Base-by-base conservation (phyloP, 2,329 filamentous ascomycete species). In the Fusarium odoratissimum region DNA sequence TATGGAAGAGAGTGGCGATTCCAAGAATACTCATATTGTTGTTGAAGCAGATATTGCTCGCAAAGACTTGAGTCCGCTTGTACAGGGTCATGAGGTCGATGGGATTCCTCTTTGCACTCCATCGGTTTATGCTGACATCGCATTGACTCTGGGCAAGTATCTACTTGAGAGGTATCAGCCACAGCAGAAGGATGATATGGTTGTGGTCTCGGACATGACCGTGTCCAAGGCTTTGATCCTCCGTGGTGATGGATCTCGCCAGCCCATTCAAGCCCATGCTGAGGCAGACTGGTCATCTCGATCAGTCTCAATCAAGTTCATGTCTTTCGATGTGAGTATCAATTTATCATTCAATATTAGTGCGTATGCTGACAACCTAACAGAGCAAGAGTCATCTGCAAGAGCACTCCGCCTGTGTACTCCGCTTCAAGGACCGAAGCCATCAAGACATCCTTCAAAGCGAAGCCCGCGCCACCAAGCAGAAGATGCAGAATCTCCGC, bases 141-240 rank as follows among this genome's bases (percentile, higher is more conserved):
- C 71, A 0, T 33, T 75, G 52, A 75, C 64, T 0, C 30, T 75
- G 1, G 73, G 73, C 10, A 67, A 52, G 2, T 72, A 75, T 6
- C 62, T 74, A 2, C 40, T 75, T 0, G 56, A 72, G 28, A 60
- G 62, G 1, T 74, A 75, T 16, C 51, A 68, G 3, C 65, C 69
- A 2, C 59, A 64, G 21, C 14, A 72, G 3, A 65, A 74, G 1
- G 61, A 60, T 8, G 48, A 64, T 9, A 62, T 75, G 49, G 64
- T 75, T 2, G 71, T 67, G 12, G 68, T 75, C 8, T 75, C 73
- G 1, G 73, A 75, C n/a, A 75, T 75, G 73, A 69, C 71, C 1
- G 62, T 75, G 1, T 64, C 64, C 2, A 75, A 75, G 31, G 73
- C 73, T 1, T 8, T 75, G 48, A 75, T 75, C 31, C 38, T 72